Conservation (phyloP, 768 basidiomycete genomes). For the Tulasnella sp. region DNA sequence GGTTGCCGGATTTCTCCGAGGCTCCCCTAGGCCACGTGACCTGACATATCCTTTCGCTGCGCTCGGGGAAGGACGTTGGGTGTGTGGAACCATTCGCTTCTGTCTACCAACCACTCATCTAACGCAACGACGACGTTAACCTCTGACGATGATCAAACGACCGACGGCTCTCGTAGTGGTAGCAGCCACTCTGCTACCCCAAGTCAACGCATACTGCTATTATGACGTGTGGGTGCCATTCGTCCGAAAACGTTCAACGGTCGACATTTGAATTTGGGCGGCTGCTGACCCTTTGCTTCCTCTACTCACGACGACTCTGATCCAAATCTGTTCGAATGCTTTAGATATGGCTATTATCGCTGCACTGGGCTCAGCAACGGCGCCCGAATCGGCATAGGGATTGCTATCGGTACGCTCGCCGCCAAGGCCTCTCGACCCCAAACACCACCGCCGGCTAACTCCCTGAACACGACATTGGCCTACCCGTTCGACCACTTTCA, state of each 20-base stretch:
- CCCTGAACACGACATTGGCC: not conserved
- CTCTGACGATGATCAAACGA: not conserved
- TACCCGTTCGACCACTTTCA: not conserved
- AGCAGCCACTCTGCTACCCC: not conserved
- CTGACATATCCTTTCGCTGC: no score
- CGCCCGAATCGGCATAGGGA: constrained; percentile 1
- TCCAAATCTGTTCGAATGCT: not conserved
- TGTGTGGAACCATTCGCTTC: no score
- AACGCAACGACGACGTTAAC: no score
- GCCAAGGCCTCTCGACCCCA: not conserved
- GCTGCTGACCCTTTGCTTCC: not conserved
- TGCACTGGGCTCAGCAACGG: not conserved
- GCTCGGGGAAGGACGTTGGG: no score
- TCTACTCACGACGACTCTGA: not conserved
- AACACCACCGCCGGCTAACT: not conserved
- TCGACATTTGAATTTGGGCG: not conserved
- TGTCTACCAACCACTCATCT: no score
- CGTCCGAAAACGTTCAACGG: not conserved
- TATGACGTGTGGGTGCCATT: not conserved
- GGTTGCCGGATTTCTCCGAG: no score
- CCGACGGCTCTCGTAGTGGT: not conserved
- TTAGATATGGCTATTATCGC: not conserved
- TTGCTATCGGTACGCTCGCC: not conserved
- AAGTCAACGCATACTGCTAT: not conserved
- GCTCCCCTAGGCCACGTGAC: no score